These are phyloP conservation scores for Phialocephala subalpina DNA, from an alignment of 2,329 filamentous ascomycete genomes.

Conservation along the genomic window DNA sequence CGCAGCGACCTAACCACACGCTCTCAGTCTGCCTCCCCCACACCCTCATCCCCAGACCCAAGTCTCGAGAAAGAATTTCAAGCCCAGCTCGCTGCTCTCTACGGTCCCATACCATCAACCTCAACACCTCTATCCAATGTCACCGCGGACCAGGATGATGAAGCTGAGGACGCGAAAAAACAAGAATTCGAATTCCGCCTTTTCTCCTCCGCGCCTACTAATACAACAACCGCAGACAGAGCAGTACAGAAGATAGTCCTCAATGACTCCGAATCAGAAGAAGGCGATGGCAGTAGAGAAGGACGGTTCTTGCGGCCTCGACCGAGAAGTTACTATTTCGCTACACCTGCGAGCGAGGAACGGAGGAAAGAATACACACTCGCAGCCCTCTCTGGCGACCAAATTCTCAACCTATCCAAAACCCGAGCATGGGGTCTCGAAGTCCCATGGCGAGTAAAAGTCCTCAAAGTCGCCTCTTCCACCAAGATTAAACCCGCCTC, in stretches of 20 bases:
- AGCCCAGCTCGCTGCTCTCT: slow-evolving; percentile 36
- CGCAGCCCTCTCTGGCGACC: slow-evolving; percentile 61
- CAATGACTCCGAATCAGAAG: slow-evolving; percentile 39
- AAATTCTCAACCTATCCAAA: slow-evolving; percentile 54
- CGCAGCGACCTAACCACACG: slow-evolving; percentile 57
- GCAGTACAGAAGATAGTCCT: slow-evolving; percentile 58
- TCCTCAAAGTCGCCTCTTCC: slow-evolving; percentile 24
- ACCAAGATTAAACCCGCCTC: not conserved
- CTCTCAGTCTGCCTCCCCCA: slow-evolving; percentile 29
- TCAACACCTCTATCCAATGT: not conserved
- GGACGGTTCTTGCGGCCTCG: slow-evolving; percentile 50
- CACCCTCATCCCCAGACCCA: slow-evolving; percentile 40
- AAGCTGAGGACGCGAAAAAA: slow-evolving; percentile 43
- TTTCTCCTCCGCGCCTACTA: slow-evolving; percentile 48
- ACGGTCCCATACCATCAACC: slow-evolving; percentile 30
- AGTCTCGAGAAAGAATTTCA: slow-evolving; percentile 33
- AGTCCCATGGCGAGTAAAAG: slow-evolving; percentile 65
- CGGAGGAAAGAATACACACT: slow-evolving; percentile 50
- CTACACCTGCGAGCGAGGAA: slow-evolving; percentile 47
- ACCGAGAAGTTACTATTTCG: slow-evolving; percentile 59
- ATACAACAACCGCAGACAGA: not conserved
- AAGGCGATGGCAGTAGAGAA: slow-evolving; percentile 48
- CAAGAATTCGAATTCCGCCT: slow-evolving; percentile 64
- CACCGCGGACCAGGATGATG: slow-evolving; percentile 26
- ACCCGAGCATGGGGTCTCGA: slow-evolving; percentile 64